Conservation (phyloP, 768 basidiomycete genomes). For the Phanerochaete sordida region DNA sequence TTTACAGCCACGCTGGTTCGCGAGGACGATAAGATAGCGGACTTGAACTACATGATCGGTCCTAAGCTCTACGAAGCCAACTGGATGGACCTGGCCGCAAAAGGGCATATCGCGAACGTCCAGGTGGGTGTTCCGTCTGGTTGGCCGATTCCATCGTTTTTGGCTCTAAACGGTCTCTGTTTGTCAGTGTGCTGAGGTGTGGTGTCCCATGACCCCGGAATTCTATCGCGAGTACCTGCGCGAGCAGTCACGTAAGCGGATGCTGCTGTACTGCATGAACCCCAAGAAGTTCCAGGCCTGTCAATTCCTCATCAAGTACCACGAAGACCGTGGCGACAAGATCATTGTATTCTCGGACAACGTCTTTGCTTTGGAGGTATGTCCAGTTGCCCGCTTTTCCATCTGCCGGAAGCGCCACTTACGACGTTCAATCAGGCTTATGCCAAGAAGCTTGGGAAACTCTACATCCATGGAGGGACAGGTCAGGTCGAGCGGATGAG, state of each 20-base stretch:
- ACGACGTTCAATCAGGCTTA: conserved; percentile 55
- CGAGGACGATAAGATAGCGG: conserved; percentile 98
- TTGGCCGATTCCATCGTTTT: not conserved
- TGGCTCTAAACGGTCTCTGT: conserved; percentile 1
- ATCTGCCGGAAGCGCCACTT: not conserved
- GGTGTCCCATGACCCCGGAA: conserved; percentile 99
- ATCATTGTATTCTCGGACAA: conserved; percentile 99
- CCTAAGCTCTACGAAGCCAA: conserved; percentile 99
- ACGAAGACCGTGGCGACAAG: conserved; percentile 97
- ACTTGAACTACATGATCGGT: conserved; percentile 98
- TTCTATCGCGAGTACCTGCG: conserved; percentile 97
- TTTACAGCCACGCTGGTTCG: conserved; percentile 88
- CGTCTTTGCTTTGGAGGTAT: conserved; percentile 91
- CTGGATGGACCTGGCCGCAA: conserved; percentile 99
- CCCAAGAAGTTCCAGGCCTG: conserved; percentile 99
- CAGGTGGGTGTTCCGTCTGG: conserved; percentile 67
- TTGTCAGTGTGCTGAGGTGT: conserved; percentile 93
- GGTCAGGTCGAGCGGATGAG: conserved; percentile 95
- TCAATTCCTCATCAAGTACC: conserved; percentile 97
- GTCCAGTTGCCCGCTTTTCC: conserved; percentile 16
- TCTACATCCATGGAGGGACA: conserved; percentile 94
- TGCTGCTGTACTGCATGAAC: conserved; percentile 99
- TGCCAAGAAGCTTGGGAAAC: conserved; percentile 88
- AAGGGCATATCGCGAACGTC: conserved; percentile 99
- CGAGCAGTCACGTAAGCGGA: conserved; percentile 88